Percentiles rank a stretch among this genome's conserved stretches.
These are phyloP conservation scores for Coemansia aciculifera DNA, from an alignment of 192 early-diverging fungal genomes.

Conservation along the genomic window DNA sequence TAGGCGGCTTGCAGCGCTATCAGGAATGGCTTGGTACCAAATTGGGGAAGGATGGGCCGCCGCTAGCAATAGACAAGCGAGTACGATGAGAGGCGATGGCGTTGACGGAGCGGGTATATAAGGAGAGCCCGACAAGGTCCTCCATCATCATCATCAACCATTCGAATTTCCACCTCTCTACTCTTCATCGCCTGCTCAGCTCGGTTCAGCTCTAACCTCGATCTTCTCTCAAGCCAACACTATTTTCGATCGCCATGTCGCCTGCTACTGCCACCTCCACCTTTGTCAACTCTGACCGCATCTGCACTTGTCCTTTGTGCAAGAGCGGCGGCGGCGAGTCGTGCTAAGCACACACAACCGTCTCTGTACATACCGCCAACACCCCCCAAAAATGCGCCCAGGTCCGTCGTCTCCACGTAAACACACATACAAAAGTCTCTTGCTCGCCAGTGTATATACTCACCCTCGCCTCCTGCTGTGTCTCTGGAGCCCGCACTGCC, in stretches of 20 bases:
- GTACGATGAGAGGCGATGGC: background rate
- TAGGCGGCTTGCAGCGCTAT: background rate
- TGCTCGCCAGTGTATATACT: slow-evolving; percentile 2
- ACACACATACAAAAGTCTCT: background rate
- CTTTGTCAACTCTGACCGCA: slow-evolving; percentile 23
- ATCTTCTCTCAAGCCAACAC: background rate
- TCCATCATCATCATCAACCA: background rate
- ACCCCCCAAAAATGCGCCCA: slow-evolving; percentile 1
- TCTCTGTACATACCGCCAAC: slow-evolving; percentile 12
- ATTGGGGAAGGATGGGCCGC: slow-evolving; percentile 2
- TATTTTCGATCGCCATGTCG: background rate
- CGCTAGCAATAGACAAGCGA: background rate
- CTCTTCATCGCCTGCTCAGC: background rate
- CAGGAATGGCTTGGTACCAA: slow-evolving; percentile 3
- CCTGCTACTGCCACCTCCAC: background rate
- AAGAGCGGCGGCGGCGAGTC: slow-evolving; percentile 11
- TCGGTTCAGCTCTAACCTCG: background rate
- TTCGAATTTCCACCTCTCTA: background rate
- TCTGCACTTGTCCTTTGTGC: slow-evolving; percentile 37
- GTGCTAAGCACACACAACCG: slow-evolving; percentile 2
- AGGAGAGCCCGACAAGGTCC: background rate
- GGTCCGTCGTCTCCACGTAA: background rate
- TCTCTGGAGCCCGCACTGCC: background rate
- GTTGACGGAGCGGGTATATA: background rate
- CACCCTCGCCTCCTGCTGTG: background rate